phyloP scores from a whole-genome alignment of 768 basidiomycete genomes.

The Suillus subluteus region DNA sequence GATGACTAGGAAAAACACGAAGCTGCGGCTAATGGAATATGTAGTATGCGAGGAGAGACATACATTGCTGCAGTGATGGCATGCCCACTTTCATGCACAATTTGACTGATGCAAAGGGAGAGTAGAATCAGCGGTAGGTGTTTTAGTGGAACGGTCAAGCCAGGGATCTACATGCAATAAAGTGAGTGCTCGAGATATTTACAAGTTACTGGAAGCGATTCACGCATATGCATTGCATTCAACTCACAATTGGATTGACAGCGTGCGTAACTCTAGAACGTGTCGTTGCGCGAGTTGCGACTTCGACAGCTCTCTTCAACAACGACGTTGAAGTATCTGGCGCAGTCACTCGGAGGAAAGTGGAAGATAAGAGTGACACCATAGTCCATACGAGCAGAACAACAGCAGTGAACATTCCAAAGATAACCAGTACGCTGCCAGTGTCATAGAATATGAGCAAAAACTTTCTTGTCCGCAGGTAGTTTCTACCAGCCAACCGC shows the following conservation, averaged over 20 bases:
- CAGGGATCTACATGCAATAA: slow-evolving; percentile 63
- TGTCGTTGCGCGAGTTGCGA: not conserved
- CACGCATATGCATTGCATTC: not conserved
- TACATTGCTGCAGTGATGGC: slow-evolving; percentile 76
- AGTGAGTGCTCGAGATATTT: not conserved
- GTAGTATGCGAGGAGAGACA: slow-evolving; percentile 28
- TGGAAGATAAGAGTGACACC: slow-evolving; percentile 22
- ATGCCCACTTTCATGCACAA: slow-evolving; percentile 84
- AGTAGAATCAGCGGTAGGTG: slow-evolving; percentile 70
- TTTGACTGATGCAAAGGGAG: slow-evolving; percentile 64
- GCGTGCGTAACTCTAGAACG: slow-evolving; percentile 15
- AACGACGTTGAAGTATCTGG: slow-evolving; percentile 5
- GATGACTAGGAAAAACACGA: slow-evolving; percentile 49
- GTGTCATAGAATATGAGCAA: slow-evolving; percentile 50
- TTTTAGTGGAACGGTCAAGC: slow-evolving; percentile 74
- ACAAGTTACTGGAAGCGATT: slow-evolving; percentile 7
- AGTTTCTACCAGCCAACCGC: slow-evolving; percentile 36
- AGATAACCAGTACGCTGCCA: slow-evolving; percentile 46
- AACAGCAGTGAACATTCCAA: slow-evolving; percentile 53
- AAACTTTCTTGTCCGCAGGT: slow-evolving; percentile 25
- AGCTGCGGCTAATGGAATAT: slow-evolving; percentile 1
- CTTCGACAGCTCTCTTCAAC: slow-evolving; percentile 1
- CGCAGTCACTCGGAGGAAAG: slow-evolving; percentile 11
- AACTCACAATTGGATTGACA: slow-evolving; percentile 37
- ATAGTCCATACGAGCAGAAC: slow-evolving; percentile 42